Evolutionary conservation across 768 basidiomycete species (phyloP).

Genomic region (Tricholoma hemisulphureum): DNA sequence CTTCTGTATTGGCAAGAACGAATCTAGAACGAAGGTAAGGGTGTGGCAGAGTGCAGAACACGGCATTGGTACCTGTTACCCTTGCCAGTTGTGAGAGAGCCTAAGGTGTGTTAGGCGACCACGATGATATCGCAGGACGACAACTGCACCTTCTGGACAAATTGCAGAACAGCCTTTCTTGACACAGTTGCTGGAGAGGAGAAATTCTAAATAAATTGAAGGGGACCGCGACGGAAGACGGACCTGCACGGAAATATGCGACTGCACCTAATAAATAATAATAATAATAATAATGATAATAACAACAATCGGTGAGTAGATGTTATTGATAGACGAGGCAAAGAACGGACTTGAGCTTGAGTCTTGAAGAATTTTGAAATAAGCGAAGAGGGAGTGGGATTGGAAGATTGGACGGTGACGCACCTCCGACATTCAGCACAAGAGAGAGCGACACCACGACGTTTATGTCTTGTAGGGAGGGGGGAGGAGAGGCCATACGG

Average conservation of each 20-base stretch:
- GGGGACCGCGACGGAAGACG: constrained; percentile 10
- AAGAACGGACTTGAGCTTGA: constrained; percentile 61
- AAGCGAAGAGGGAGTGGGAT: constrained; percentile 5
- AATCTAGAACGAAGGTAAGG: constrained; percentile 40
- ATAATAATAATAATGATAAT: constrained; percentile 16
- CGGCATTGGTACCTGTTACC: constrained; percentile 55
- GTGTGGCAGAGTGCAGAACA: not conserved
- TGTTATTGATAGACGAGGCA: constrained; percentile 7
- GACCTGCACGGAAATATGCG: constrained; percentile 68
- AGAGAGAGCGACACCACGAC: constrained; percentile 54
- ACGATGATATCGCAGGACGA: constrained; percentile 10
- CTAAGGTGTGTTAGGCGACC: constrained; percentile 31
- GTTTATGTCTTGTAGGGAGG: constrained; percentile 44
- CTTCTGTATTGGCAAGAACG: constrained; percentile 70
- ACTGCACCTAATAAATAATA: constrained; percentile 44
- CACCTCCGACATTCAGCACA: constrained; percentile 73
- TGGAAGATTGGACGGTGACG: constrained; percentile 14
- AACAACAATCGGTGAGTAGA: too few relatives aligned
- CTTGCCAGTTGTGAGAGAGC: constrained; percentile 70
- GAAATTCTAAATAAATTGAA: not conserved
- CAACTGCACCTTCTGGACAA: constrained; percentile 56
- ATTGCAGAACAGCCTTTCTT: constrained; percentile 62
- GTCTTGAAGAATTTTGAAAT: constrained; percentile 33
- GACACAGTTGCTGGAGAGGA: constrained; percentile 46
- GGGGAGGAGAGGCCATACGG: constrained; percentile 21